phyloP scores from a whole-genome alignment of 345 rosid genomes.

The Salix brachista region DNA sequence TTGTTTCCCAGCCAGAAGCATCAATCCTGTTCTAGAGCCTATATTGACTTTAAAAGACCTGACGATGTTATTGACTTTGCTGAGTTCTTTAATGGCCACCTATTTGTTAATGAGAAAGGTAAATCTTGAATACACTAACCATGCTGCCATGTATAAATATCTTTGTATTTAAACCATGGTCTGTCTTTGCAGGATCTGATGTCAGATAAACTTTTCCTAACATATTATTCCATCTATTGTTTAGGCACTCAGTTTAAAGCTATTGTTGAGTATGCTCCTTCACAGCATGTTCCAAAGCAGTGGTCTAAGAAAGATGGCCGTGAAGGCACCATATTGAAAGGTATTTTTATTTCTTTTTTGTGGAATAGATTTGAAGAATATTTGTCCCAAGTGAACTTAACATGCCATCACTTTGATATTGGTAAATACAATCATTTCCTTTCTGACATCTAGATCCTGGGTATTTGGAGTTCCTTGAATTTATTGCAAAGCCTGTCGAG shows the following conservation, averaged over 20 bases:
- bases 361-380: not conserved
- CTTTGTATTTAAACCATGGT: slow-evolving; percentile 4
- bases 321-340: slow-evolving; percentile 60
- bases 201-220: not conserved
- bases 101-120: slow-evolving; percentile 82
- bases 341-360: slow-evolving; percentile 21
- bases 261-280: slow-evolving; percentile 70
- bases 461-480: slow-evolving; percentile 72
- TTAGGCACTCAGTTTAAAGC: slow-evolving; percentile 63
- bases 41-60: slow-evolving; percentile 55
- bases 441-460: slow-evolving; percentile 55
- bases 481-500: slow-evolving; percentile 66
- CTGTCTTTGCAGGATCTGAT: not conserved
- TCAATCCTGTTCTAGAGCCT: slow-evolving; percentile 56
- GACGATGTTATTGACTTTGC: slow-evolving; percentile 72
- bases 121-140: slow-evolving; percentile 14
- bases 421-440: slow-evolving; percentile 20
- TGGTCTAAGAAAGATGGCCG: slow-evolving; percentile 59
- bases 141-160: not conserved
- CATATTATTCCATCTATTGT: slow-evolving; percentile 3
- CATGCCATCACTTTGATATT: slow-evolving; percentile 10
- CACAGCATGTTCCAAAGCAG: slow-evolving; percentile 59
- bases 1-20: slow-evolving; percentile 55
- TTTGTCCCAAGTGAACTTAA: slow-evolving; percentile 8
- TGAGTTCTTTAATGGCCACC: slow-evolving; percentile 65